These are phyloP conservation scores for Aspergillus sp. DNA, from an alignment of 2,329 filamentous ascomycete genomes.

Conservation along the genomic window DNA sequence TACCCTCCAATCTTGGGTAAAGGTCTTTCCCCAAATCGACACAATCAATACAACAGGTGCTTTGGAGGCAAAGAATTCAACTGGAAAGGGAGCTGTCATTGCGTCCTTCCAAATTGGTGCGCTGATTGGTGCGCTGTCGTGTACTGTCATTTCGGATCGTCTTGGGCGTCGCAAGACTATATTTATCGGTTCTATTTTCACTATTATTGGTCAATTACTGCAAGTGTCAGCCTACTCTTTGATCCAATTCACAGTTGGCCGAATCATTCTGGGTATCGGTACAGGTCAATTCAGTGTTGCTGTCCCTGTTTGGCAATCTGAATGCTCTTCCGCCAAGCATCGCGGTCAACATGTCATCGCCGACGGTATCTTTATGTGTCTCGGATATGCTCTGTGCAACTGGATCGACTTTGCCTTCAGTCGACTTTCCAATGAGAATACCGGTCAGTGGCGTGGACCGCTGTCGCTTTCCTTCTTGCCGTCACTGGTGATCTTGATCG, in stretches of 20 bases:
- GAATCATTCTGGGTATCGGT: slow-evolving; percentile 52
- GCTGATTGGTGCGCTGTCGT: slow-evolving; percentile 25
- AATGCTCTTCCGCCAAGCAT: slow-evolving; percentile 51
- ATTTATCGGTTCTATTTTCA: slow-evolving; percentile 44
- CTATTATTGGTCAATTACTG: slow-evolving; percentile 33
- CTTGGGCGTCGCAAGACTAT: slow-evolving; percentile 52
- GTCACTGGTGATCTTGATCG: slow-evolving; percentile 51
- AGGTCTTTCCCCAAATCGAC: slow-evolving; percentile 58
- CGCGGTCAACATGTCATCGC: slow-evolving; percentile 53
- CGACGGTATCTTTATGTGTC: slow-evolving; percentile 49
- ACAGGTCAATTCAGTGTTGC: slow-evolving; percentile 52
- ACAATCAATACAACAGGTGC: slow-evolving; percentile 39
- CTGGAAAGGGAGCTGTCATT: slow-evolving; percentile 31
- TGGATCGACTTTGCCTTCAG: slow-evolving; percentile 54
- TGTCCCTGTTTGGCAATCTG: slow-evolving; percentile 53
- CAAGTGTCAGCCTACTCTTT: slow-evolving; percentile 49
- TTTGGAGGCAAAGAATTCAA: slow-evolving; percentile 23
- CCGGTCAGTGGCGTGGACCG: slow-evolving; percentile 53
- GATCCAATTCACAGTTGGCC: slow-evolving; percentile 50
- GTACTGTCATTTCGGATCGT: slow-evolving; percentile 42
- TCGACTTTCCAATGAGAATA: no score
- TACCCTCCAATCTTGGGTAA: slow-evolving; percentile 37
- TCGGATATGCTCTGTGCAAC: slow-evolving; percentile 31
- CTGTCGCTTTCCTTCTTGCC: slow-evolving; percentile 59
- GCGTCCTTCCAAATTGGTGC: slow-evolving; percentile 26